Conservation (phyloP, 495 filamentous ascomycete species). For the Talaromyces wortmannii region DNA sequence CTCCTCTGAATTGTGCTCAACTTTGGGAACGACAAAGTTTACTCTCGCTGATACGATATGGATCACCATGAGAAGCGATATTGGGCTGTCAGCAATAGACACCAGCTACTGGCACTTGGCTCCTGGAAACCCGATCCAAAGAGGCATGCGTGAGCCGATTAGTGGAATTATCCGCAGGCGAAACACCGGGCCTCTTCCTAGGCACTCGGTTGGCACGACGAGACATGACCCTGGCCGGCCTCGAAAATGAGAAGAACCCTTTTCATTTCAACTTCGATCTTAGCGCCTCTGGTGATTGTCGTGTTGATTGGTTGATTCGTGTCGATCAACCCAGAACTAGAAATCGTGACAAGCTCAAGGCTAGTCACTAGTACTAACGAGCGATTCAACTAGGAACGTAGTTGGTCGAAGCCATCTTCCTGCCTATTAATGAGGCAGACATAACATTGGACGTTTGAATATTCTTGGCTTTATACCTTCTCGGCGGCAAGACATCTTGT, state of each 20-base stretch:
- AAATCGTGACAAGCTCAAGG: background rate
- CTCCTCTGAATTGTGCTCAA: background rate
- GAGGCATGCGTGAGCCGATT: background rate
- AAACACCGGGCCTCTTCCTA: background rate
- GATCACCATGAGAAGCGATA: background rate
- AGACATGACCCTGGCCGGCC: background rate
- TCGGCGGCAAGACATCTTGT: too few species aligned
- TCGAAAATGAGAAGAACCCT: background rate
- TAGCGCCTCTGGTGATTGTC: background rate
- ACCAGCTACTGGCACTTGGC: too few species aligned
- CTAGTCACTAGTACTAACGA: background rate
- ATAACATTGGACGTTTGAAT: too few species aligned
- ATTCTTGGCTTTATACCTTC: too few species aligned
- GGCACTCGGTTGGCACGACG: background rate
- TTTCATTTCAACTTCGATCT: background rate
- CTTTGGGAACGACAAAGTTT: too few species aligned
- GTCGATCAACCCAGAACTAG: background rate
- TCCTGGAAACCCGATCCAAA: background rate
- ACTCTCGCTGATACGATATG: background rate
- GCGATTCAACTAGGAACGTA: too few species aligned
- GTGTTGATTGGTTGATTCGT: background rate
- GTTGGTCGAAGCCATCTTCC: too few species aligned
- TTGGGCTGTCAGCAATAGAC: too few species aligned
- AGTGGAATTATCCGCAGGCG: background rate
- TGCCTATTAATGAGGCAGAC: too few species aligned